Conservation (phyloP, 1,284 basidiomycete species). For the Leccinum griseonigrum region DNA sequence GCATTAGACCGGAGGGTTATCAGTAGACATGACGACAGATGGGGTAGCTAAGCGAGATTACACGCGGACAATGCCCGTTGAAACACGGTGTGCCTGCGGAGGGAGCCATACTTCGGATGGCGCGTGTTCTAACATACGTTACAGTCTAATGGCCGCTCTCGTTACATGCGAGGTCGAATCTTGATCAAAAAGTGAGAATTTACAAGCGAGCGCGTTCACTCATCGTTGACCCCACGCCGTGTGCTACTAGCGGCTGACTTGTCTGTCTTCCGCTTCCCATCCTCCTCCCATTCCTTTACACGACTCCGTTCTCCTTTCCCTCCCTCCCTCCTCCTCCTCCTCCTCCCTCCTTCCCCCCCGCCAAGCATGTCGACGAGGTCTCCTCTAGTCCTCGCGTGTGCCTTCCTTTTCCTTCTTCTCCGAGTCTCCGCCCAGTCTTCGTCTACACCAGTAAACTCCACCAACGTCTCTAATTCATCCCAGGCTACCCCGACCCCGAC, state of each 20-base stretch:
- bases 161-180: neutral
- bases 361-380: constrained; percentile 17
- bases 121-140: constrained; percentile 6
- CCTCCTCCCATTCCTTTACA: neutral
- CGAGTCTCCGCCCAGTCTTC: constrained; percentile 28
- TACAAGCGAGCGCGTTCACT: neutral
- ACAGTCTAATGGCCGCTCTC: constrained; percentile 10
- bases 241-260: constrained; percentile 28
- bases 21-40: constrained; percentile 11
- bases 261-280: neutral
- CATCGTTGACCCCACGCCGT: neutral
- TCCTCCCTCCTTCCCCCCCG: neutral
- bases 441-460: constrained; percentile 12
- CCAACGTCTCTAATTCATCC: constrained; percentile 5
- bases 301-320: neutral
- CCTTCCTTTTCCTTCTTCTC: constrained; percentile 18
- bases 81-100: constrained; percentile 27
- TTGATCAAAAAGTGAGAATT: neutral
- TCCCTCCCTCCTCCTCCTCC: neutral
- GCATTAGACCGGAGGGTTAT: neutral
- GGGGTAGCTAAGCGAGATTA: neutral
- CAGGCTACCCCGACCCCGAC: constrained; percentile 11
- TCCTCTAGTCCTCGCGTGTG: constrained; percentile 1
- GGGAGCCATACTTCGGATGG: constrained; percentile 5
- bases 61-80: constrained; percentile 11